A percentile compares a stretch with the other conserved stretches of the same genome.
phyloP scores from a whole-genome alignment of 768 basidiomycete genomes.

The Phylloporus arenicola region DNA sequence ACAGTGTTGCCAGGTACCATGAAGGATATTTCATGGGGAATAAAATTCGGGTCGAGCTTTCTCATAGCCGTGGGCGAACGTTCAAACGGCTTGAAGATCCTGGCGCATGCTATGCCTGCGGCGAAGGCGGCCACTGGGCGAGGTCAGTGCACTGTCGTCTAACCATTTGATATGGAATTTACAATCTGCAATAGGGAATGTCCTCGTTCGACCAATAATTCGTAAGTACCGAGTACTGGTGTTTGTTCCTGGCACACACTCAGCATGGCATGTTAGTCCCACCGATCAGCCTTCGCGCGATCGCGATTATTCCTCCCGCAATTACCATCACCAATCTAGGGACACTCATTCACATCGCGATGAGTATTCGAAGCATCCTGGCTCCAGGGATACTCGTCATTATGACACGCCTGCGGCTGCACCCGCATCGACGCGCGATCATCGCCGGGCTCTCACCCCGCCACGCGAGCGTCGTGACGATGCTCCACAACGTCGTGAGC shows the following conservation, averaged over 20 bases:
- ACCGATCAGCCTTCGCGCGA: slow-evolving; percentile 50
- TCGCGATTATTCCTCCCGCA: slow-evolving; percentile 48
- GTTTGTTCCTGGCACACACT: neutral
- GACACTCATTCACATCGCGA: slow-evolving; percentile 45
- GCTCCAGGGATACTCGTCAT: slow-evolving; percentile 51
- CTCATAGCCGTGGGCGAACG: slow-evolving; percentile 76
- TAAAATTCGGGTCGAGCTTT: slow-evolving; percentile 83
- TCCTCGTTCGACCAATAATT: slow-evolving; percentile 44
- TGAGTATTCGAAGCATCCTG: slow-evolving; percentile 45
- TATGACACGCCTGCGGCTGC: slow-evolving; percentile 43
- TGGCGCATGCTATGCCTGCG: slow-evolving; percentile 85
- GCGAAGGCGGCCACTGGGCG: slow-evolving; percentile 84
- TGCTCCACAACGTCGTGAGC: slow-evolving; percentile 56
- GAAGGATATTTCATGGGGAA: slow-evolving; percentile 91
- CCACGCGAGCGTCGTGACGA: slow-evolving; percentile 62
- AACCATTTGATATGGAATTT: neutral
- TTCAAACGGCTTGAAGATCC: slow-evolving; percentile 82
- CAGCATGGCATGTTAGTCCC: slow-evolving; percentile 29
- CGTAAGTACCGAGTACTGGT: slow-evolving; percentile 38
- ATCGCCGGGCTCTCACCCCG: slow-evolving; percentile 54
- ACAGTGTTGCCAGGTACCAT: slow-evolving; percentile 82
- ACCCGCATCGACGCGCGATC: slow-evolving; percentile 45
- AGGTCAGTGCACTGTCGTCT: slow-evolving; percentile 43
- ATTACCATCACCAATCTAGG: slow-evolving; percentile 42
- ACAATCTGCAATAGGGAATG: slow-evolving; percentile 55